Conservation (phyloP, 2,329 filamentous ascomycete genomes). For the Raffaelea albimanens region DNA sequence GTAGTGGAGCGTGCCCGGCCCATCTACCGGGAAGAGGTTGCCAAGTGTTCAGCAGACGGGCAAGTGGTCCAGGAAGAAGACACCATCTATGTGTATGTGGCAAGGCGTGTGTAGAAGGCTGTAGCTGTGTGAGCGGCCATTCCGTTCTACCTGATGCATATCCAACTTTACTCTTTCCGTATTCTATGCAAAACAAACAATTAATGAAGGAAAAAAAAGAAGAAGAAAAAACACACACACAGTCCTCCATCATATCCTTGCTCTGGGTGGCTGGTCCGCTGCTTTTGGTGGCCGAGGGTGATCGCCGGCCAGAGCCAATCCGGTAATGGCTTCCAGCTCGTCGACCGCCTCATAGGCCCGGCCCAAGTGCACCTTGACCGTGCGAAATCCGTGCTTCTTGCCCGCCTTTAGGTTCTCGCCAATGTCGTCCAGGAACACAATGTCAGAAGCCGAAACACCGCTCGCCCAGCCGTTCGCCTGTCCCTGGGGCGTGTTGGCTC, state of each 20-base stretch:
- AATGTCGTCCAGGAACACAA: constrained; percentile 90
- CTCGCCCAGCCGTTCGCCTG: constrained; percentile 33
- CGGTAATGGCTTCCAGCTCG: constrained; percentile 67
- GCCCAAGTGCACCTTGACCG: constrained; percentile 77
- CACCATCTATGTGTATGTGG: constrained; percentile 21
- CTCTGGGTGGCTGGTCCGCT: neutral
- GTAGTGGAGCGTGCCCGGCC: constrained; percentile 16
- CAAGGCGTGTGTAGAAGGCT: constrained; percentile 8
- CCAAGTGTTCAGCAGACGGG: constrained; percentile 17
- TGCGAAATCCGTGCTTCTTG: constrained; percentile 63
- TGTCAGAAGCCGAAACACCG: constrained; percentile 52
- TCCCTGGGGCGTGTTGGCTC: constrained; percentile 29
- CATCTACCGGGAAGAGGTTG: constrained; percentile 22
- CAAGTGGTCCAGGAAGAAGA: constrained; percentile 18
- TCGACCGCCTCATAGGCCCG: constrained; percentile 71
- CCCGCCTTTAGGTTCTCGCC: constrained; percentile 84
- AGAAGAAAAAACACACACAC: neutral
- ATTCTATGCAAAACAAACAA: no score
- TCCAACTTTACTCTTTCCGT: no score
- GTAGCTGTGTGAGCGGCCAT: neutral
- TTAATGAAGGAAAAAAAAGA: no score
- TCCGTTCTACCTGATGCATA: no score
- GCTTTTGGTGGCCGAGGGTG: constrained; percentile 31
- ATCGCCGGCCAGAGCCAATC: constrained; percentile 49
- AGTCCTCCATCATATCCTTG: neutral